A percentile compares a stretch with the other conserved stretches of the same genome.
phyloP scores from a whole-genome alignment of 208 protist genomes.

The Acanthamoeba quina region DNA sequence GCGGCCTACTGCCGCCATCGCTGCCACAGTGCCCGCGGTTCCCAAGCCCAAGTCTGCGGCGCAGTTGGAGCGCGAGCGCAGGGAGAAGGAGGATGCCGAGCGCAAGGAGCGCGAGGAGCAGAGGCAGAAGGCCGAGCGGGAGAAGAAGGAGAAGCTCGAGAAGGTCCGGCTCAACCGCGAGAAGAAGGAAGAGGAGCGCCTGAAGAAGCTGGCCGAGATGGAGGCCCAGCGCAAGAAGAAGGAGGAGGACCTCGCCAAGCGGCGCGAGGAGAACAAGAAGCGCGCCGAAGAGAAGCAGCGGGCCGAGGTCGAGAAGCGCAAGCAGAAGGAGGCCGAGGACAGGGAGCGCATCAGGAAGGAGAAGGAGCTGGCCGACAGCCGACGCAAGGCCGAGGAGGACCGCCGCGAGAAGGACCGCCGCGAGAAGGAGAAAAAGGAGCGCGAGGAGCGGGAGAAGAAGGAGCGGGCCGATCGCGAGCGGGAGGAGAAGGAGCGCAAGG shows the following conservation, averaged over 20 bases:
- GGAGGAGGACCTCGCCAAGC: neutral
- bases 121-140: neutral
- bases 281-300: neutral
- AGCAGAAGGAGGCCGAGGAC: neutral
- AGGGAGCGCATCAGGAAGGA: constrained; percentile 1
- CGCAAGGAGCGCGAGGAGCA: neutral
- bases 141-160: constrained; percentile 28
- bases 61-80: neutral
- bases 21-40: neutral
- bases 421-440: constrained; percentile 27
- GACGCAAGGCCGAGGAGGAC: neutral
- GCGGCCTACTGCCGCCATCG: neutral
- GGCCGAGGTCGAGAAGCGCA: neutral
- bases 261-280: neutral
- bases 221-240: constrained; percentile 45
- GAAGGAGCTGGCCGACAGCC: neutral
- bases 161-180: constrained; percentile 24
- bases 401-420: neutral
- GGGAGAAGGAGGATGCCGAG: neutral
- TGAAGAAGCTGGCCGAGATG: constrained; percentile 44
- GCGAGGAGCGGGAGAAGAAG: neutral
- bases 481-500: neutral
- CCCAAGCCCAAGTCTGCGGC: neutral
- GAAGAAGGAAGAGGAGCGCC: constrained; percentile 35
- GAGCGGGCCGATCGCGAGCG: constrained; percentile 20